These are phyloP conservation scores for Nemania diffusa DNA, from an alignment of 2,329 filamentous ascomycete genomes.

Conservation along the genomic window DNA sequence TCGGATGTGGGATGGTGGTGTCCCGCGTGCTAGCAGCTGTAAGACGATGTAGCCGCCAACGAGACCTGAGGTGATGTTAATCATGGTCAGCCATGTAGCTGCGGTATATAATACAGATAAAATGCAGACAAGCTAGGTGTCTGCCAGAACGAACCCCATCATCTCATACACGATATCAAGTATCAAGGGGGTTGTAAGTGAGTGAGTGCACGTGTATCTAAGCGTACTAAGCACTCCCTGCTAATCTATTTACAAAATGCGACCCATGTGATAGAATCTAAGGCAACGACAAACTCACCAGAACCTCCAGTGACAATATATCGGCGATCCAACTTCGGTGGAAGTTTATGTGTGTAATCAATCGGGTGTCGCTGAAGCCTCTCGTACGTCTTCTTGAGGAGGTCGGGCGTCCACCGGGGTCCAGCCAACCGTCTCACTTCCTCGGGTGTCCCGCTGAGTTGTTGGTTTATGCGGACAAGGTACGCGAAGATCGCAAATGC, in stretches of 20 bases:
- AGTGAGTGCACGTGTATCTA: background rate
- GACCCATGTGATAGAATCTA: background rate
- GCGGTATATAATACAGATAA: background rate
- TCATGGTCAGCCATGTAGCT: background rate
- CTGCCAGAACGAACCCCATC: no score
- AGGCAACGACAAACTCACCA: constrained; percentile 49
- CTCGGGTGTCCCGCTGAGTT: constrained; percentile 52
- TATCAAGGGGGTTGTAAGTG: no score
- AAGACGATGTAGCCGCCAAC: constrained; percentile 66
- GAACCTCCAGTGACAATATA: constrained; percentile 60
- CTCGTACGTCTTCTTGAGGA: constrained; percentile 51
- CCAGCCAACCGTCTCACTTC: constrained; percentile 49
- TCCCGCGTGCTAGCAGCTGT: constrained; percentile 64
- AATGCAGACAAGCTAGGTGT: background rate
- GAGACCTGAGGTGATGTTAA: constrained; percentile 54
- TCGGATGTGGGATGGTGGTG: constrained; percentile 61
- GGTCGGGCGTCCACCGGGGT: constrained; percentile 52
- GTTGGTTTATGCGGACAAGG: constrained; percentile 52
- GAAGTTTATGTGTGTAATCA: constrained; percentile 53
- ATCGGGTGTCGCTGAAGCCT: constrained; percentile 52
- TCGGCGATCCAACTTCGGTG: constrained; percentile 54
- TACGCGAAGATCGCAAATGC: constrained; percentile 46
- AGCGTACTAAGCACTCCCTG: background rate
- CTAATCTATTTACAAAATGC: background rate
- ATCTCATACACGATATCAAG: no score